Evolutionary conservation across 805 yeast species (phyloP).

Genomic region (Starmerella cellae): DNA sequence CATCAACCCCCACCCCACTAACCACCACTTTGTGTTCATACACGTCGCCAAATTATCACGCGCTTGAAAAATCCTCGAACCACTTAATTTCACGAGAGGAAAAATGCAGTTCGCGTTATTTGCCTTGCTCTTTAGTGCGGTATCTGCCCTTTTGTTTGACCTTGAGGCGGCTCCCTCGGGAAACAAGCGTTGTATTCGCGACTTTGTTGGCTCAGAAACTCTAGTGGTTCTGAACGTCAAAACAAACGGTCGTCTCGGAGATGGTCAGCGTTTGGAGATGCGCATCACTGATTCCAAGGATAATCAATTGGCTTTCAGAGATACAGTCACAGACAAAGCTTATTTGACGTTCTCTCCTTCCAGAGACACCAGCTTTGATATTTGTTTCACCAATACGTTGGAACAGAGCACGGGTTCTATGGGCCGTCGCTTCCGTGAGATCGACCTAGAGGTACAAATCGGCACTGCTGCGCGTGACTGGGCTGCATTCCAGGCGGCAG

Average conservation of each 20-base stretch:
- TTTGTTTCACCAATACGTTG: slow-evolving; percentile 67
- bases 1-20: not conserved
- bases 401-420: slow-evolving; percentile 27
- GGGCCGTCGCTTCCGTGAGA: slow-evolving; percentile 44
- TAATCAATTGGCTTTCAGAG: slow-evolving; percentile 68
- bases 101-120: slow-evolving; percentile 9
- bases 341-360: slow-evolving; percentile 78
- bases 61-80: not conserved
- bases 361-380: slow-evolving; percentile 71
- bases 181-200: slow-evolving; percentile 73
- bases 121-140: slow-evolving; percentile 14
- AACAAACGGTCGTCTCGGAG: slow-evolving; percentile 64
- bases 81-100: not conserved
- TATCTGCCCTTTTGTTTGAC: slow-evolving; percentile 24
- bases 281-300: slow-evolving; percentile 58
- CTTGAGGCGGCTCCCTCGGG: slow-evolving; percentile 25
- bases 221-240: slow-evolving; percentile 73
- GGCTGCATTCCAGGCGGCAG: slow-evolving; percentile 86
- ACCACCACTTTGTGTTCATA: not conserved
- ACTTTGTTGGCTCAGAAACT: slow-evolving; percentile 73
- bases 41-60: not conserved
- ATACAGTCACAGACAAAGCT: slow-evolving; percentile 58
- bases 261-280: slow-evolving; percentile 71
- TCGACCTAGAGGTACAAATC: slow-evolving; percentile 84
- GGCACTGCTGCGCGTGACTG: slow-evolving; percentile 98